Percentiles rank a stretch among this genome's conserved stretches.
Conservation (phyloP, 495 filamentous ascomycete species). For the Trichoderma reesei region DNA sequence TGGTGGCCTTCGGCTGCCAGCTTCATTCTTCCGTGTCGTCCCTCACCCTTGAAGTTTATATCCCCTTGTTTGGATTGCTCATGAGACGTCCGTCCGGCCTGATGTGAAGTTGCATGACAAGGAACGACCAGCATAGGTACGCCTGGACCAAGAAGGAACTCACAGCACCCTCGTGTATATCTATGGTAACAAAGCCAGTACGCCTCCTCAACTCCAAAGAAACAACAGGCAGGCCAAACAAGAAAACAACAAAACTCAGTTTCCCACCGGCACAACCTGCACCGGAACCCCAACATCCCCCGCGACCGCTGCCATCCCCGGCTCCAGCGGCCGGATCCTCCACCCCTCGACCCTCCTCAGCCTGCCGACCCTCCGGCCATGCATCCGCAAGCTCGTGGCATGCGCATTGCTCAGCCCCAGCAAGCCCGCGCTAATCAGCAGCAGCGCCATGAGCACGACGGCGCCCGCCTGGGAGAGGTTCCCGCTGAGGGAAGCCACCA, state of each 20-base stretch:
- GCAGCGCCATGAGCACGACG: conserved; percentile 37
- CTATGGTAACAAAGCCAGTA: background rate
- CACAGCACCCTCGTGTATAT: background rate
- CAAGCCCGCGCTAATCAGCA: conserved; percentile 39
- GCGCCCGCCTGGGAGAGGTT: conserved; percentile 41
- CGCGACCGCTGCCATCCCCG: background rate
- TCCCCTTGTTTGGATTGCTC: too few species aligned
- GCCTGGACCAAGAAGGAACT: too few species aligned
- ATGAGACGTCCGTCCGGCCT: too few species aligned
- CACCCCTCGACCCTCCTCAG: background rate
- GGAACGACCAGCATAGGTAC: too few species aligned
- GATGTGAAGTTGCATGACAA: too few species aligned
- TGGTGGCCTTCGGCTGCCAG: background rate
- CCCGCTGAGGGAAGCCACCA: conserved; percentile 39
- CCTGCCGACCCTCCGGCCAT: conserved; percentile 19
- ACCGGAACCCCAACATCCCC: background rate
- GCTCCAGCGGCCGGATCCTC: background rate
- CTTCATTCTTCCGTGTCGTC: background rate
- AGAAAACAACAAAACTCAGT: background rate
- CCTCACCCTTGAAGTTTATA: background rate
- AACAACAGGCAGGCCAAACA: background rate
- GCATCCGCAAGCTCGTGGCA: conserved; percentile 30
- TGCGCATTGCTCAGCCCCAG: conserved; percentile 43
- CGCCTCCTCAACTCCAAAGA: background rate
- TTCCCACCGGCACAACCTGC: background rate